Conservation (phyloP, 139 green algal genomes). For the Micractinium sp. region DNA sequence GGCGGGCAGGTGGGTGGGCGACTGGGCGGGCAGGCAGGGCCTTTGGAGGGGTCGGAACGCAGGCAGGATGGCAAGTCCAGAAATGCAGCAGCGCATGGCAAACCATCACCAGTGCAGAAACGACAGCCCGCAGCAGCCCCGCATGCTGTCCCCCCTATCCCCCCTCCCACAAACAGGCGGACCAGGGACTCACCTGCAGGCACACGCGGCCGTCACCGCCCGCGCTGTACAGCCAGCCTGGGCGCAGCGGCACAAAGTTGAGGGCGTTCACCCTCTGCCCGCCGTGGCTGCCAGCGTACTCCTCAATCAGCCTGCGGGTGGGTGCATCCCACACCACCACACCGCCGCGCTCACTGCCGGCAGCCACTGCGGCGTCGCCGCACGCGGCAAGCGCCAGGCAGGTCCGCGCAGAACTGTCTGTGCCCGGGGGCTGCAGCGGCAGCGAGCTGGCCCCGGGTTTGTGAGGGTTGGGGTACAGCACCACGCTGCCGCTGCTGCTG, state of each 20-base stretch:
- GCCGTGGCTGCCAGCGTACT: slow-evolving; percentile 19
- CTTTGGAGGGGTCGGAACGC: too few species aligned
- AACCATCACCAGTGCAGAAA: background rate
- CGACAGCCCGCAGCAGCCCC: background rate
- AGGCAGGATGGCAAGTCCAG: background rate
- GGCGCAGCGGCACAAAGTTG: slow-evolving; percentile 10
- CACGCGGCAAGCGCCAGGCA: background rate
- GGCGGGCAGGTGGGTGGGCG: background rate
- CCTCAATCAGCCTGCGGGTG: slow-evolving; percentile 4
- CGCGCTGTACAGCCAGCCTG: slow-evolving; percentile 8
- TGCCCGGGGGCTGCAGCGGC: background rate
- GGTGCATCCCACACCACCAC: slow-evolving; percentile 42
- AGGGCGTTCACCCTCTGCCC: background rate
- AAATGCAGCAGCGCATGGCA: background rate
- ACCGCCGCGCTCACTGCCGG: slow-evolving; percentile 16
- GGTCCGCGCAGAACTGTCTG: background rate
- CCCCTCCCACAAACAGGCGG: too few species aligned
- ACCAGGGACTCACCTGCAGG: slow-evolving; percentile 5
- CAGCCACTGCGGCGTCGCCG: background rate
- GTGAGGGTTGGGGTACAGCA: background rate
- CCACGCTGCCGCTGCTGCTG: slow-evolving; percentile 15
- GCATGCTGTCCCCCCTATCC: too few species aligned
- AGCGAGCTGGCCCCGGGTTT: background rate
- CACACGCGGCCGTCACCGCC: slow-evolving; percentile 19
- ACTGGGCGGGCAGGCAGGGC: too few species aligned